Base-by-base conservation (phyloP, 2,329 filamentous ascomycete genomes). In the Fusarium drepaniforme region DNA sequence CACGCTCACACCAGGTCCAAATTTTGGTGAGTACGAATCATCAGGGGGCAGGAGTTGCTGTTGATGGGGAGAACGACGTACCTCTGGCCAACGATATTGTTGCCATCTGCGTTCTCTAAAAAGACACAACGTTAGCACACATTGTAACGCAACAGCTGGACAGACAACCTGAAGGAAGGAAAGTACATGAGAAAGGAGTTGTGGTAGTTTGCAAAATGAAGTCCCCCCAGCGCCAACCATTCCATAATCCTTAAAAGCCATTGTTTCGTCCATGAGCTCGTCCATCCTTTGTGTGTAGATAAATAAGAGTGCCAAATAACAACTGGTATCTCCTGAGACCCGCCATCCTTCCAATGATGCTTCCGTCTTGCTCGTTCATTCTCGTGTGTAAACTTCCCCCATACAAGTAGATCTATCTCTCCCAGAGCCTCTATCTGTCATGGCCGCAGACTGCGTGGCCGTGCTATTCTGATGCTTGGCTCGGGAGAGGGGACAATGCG, bases 191-290 rank as follows among this genome's bases (percentile, higher is more conserved):
- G 49, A 61, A 59, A 69, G 58, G 61, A 72, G 65, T 68, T 62
- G 68, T 77, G 75, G 58, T 76, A 60, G 67, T 76, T 75, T 78
- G 76, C 23, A 70, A 74, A 78, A 60, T 40, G 66, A 74, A 71
- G 42, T 63, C 56, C 69, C 74, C 51, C 64, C 60, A 59, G 69
- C 75, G 74, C 78, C 77, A 57, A 51, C 67, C 46, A 18, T 68
- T 66, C 62, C 67, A 46, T 68, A 67, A 30, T 61, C 70, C 57
- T 65, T 64, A 61, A 49, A 67, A 67, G 57, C 60, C 63, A 69
- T 28, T 74, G 21, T 70, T 64, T 67, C 58, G n/a, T 67, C 44
- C 38, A 63, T 75, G 60, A 66, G 58, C 51, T 73, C 67, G 56
- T 67, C 65, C 76, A 70, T 66, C 65, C 56, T 64, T 70, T 33